A percentile compares a stretch with the other conserved stretches of the same genome.
Evolutionary conservation across 306 rosid species (phyloP).

Genomic region (barrel medic (Medicago truncatula)): MtrunA17r5.0-ANR NC_053046.1:1662001-1662500

Average conservation of each 20-base stretch:
- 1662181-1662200: conserved; percentile 88
- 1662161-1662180: conserved; percentile 91
- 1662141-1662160: conserved; percentile 81
- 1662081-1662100: not conserved
- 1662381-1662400: conserved; percentile 93
- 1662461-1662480: not conserved
- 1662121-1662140: conserved; percentile 75
- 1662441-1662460: conserved; percentile 46
- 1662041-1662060: conserved; percentile 10
- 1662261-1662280: conserved; percentile 21
- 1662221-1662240: conserved; percentile 41
- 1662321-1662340: not conserved
- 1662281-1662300: conserved; percentile 11
- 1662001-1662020: not conserved
- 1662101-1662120: conserved; percentile 23
- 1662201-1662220: conserved; percentile 87
- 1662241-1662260: conserved; percentile 1
- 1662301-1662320: not conserved
- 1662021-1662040: no score
- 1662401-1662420: conserved; percentile 85
- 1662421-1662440: conserved; percentile 89
- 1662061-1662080: conserved; percentile 8
- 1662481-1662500: not conserved
- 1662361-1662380: conserved; percentile 83
- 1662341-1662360: conserved; percentile 12